Percentiles rank a stretch among this genome's conserved stretches.
These are phyloP conservation scores for Setaria italica DNA, from an alignment of 202 grass and related monocot genomes.

Conservation along the genomic window DNA sequence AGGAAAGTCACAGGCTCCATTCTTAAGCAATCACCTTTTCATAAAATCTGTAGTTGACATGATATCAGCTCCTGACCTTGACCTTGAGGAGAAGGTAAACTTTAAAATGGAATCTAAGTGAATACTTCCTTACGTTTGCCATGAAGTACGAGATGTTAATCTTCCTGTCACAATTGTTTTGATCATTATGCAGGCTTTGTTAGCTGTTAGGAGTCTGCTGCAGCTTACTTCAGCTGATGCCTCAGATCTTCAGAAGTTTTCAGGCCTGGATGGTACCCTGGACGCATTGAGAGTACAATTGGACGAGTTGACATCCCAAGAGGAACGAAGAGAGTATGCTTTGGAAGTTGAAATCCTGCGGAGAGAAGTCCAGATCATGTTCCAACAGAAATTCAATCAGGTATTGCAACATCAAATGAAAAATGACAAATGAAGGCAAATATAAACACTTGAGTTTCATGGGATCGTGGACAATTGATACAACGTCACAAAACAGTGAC, in stretches of 20 bases:
- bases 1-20: conserved; percentile 31
- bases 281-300: conserved; percentile 51
- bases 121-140: not conserved
- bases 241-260: conserved; percentile 51
- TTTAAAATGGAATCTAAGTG: not conserved
- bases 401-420: not conserved
- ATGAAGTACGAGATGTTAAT: not conserved
- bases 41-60: conserved; percentile 63
- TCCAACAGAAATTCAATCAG: not conserved
- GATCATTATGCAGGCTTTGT: conserved; percentile 54
- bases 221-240: conserved; percentile 53
- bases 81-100: conserved; percentile 75
- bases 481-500: not conserved
- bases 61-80: conserved; percentile 52
- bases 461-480: not conserved
- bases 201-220: conserved; percentile 61
- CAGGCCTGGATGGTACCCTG: conserved; percentile 46
- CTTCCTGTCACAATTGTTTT: conserved; percentile 1
- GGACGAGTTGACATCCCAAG: conserved; percentile 30
- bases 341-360: not conserved
- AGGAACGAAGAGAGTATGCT: conserved; percentile 24
- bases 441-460: not conserved
- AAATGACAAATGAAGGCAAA: conserved; percentile 3
- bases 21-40: conserved; percentile 43
- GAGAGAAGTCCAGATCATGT: conserved; percentile 1